phyloP scores from a whole-genome alignment of 768 basidiomycete genomes.

The Tricholoma sp. region DNA sequence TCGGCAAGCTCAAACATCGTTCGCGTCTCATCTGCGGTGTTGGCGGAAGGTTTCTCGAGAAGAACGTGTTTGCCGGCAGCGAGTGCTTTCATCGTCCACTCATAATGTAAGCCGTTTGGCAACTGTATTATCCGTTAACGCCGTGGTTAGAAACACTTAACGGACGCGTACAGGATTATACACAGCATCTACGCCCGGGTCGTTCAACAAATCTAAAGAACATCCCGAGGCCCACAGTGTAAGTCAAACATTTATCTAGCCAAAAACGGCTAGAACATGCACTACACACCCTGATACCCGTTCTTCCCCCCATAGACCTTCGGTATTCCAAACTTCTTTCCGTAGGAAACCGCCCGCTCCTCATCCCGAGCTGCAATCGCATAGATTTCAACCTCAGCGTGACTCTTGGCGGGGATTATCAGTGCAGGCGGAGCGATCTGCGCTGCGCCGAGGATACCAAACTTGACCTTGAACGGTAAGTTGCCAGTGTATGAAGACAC shows the following conservation, averaged over 20 bases:
- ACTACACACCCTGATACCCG: slow-evolving; percentile 46
- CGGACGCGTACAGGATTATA: slow-evolving; percentile 32
- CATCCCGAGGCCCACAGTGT: too few relatives aligned
- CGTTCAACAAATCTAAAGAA: slow-evolving; percentile 30
- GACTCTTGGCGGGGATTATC: slow-evolving; percentile 43
- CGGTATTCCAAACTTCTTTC: slow-evolving; percentile 45
- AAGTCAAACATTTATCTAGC: too few relatives aligned
- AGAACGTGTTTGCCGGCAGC: slow-evolving; percentile 60
- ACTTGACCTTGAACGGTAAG: too few relatives aligned
- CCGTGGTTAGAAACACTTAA: too few relatives aligned
- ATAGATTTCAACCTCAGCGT: slow-evolving; percentile 48
- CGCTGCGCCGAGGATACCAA: slow-evolving; percentile 22
- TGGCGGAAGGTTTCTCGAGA: slow-evolving; percentile 53
- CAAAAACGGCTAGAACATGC: too few relatives aligned
- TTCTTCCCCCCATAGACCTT: slow-evolving; percentile 33
- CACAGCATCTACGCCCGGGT: slow-evolving; percentile 40
- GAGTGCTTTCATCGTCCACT: slow-evolving; percentile 64
- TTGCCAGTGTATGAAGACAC: too few relatives aligned
- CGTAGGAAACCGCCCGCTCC: slow-evolving; percentile 38
- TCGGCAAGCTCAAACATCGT: slow-evolving; percentile 45
- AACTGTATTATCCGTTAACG: too few relatives aligned
- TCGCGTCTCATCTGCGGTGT: slow-evolving; percentile 44
- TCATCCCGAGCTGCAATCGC: slow-evolving; percentile 53
- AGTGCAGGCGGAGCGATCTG: slow-evolving; percentile 17
- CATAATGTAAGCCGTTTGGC: slow-evolving; percentile 55